These are phyloP conservation scores for Nakataea oryzae DNA, from an alignment of 2,329 filamentous ascomycete species.

Conservation along the genomic window DNA sequence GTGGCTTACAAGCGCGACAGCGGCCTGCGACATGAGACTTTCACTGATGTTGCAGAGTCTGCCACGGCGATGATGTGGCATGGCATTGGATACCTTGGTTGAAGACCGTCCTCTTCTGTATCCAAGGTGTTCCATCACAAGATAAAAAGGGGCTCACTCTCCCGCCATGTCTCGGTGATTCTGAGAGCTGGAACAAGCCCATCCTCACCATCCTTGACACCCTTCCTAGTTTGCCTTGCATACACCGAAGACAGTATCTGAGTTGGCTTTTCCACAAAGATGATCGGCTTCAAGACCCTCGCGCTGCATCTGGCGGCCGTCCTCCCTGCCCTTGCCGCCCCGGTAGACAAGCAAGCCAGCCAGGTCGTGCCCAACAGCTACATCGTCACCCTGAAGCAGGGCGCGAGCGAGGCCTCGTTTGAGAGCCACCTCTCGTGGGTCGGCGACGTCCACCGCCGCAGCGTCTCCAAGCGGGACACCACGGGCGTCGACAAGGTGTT, in stretches of 20 bases:
- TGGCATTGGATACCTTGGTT: too few relatives aligned
- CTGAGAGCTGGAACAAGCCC: not conserved
- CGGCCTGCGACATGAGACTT: not conserved
- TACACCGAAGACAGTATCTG: not conserved
- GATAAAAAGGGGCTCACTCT: not conserved
- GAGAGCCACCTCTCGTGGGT: constrained; percentile 24
- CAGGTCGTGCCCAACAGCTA: constrained; percentile 26
- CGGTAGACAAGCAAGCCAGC: not conserved
- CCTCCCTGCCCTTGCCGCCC: not conserved
- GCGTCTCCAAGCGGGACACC: constrained; percentile 15
- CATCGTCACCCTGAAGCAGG: constrained; percentile 33
- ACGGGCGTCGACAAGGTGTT: constrained; percentile 20
- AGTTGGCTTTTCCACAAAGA: not conserved
- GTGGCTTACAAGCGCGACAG: not conserved
- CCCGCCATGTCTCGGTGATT: not conserved
- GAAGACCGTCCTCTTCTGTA: not conserved
- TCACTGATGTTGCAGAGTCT: not conserved
- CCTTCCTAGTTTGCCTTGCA: not conserved
- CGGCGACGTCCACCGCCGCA: constrained; percentile 18
- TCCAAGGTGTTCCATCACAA: not conserved
- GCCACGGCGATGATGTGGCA: not conserved
- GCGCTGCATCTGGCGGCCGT: not conserved
- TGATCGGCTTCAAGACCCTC: not conserved
- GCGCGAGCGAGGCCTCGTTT: constrained; percentile 17
- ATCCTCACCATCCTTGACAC: not conserved